These are phyloP conservation scores for Picea engelmannii DNA, from an alignment of 83 land plant species.

Conservation along the genomic window DNA sequence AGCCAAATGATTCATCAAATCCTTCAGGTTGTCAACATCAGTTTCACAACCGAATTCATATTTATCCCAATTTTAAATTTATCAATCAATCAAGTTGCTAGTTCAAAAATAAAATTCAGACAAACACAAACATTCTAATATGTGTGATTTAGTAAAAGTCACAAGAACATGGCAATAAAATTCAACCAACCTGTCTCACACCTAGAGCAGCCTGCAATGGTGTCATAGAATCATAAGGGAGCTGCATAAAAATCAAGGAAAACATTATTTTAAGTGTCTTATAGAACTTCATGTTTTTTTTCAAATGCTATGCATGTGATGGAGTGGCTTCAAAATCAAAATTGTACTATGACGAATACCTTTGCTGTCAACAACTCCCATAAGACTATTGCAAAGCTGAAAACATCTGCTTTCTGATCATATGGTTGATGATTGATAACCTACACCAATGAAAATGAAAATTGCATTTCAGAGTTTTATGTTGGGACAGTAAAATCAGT, in stretches of 20 bases:
- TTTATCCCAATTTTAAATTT: neutral
- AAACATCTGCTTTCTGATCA: conserved; percentile 77
- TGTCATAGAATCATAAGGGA: conserved; percentile 74
- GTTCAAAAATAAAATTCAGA: neutral
- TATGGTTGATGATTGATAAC: conserved; percentile 71
- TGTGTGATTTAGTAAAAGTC: neutral
- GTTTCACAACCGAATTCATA: neutral
- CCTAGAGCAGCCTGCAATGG: conserved; percentile 81
- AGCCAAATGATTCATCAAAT: neutral
- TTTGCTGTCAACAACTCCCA: conserved; percentile 76
- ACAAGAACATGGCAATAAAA: neutral
- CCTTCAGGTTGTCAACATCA: neutral
- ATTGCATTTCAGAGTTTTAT: neutral
- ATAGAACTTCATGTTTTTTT: neutral
- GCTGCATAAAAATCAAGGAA: conserved; percentile 31
- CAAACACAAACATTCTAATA: neutral
- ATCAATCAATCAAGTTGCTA: neutral
- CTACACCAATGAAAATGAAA: conserved; percentile 18
- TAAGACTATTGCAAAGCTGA: conserved; percentile 77
- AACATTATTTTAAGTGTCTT: neutral
- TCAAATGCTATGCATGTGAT: neutral
- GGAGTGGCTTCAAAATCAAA: neutral
- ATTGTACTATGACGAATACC: conserved; percentile 24
- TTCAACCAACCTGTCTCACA: conserved; percentile 65
- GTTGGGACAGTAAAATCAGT: neutral